These are phyloP conservation scores for Jacaranda mimosifolia DNA, from an alignment of 257 asterid species.

Conservation along the genomic window DNA sequence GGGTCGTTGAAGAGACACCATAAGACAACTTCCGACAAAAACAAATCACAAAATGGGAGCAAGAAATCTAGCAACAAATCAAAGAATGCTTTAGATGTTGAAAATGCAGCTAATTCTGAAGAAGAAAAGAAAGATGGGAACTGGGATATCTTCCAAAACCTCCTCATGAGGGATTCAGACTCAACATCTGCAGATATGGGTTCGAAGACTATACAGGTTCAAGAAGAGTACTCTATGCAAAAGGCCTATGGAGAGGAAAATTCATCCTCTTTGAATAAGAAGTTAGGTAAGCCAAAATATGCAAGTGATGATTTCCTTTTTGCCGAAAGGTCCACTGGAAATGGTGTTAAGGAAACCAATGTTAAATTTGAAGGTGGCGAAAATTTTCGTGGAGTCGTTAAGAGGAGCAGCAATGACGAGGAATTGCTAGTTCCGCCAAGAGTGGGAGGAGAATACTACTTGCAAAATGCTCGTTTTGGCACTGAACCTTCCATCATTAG, in stretches of 20 bases:
- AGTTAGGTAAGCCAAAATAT: constrained; percentile 41
- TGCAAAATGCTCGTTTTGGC: constrained; percentile 43
- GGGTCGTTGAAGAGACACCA: constrained; percentile 65
- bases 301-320: constrained; percentile 62
- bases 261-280: constrained; percentile 35
- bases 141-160: constrained; percentile 84
- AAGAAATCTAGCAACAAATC: constrained; percentile 43
- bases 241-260: constrained; percentile 23
- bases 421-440: constrained; percentile 54
- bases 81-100: constrained; percentile 37
- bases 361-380: constrained; percentile 49
- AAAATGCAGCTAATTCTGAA: constrained; percentile 38
- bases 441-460: constrained; percentile 40
- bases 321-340: constrained; percentile 42
- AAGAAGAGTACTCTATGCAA: constrained; percentile 25
- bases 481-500: constrained; percentile 50
- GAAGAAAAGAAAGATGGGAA: constrained; percentile 54
- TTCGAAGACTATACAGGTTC: constrained; percentile 36
- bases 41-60: constrained; percentile 47
- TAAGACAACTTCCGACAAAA: constrained; percentile 41
- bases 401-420: constrained; percentile 53
- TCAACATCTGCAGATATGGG: constrained; percentile 42
- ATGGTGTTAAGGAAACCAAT: constrained; percentile 32
- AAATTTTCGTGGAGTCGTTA: constrained; percentile 41
- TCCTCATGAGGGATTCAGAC: constrained; percentile 74